Percentiles rank a stretch among this genome's conserved stretches.
phyloP scores from a whole-genome alignment of 2,329 filamentous ascomycete species.

The Colletotrichum sp. region DNA sequence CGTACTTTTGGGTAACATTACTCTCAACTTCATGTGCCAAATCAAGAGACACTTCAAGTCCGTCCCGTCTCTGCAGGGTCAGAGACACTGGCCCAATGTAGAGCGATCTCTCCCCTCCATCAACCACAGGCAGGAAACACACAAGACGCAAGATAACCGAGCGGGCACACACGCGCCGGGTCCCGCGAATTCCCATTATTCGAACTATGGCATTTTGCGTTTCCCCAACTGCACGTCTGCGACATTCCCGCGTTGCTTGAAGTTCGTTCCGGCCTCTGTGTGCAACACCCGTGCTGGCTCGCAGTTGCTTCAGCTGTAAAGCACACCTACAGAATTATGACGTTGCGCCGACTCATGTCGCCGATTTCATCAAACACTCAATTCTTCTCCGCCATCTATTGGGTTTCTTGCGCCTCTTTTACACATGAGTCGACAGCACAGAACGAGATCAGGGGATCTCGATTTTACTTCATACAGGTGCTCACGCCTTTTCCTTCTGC shows the following conservation, averaged over 20 bases:
- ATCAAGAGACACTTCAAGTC: not conserved
- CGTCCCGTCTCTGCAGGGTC: not conserved
- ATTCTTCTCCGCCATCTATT: not conserved
- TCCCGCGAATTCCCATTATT: conserved; percentile 9
- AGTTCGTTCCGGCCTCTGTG: not conserved
- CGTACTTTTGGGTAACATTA: no score
- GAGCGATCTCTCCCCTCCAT: not conserved
- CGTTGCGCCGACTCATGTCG: not conserved
- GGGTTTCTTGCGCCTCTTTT: not conserved
- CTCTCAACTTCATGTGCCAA: not conserved
- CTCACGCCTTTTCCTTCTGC: not conserved
- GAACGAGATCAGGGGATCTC: not conserved
- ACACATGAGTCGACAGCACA: not conserved
- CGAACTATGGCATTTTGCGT: conserved; percentile 6
- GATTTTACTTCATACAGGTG: not conserved
- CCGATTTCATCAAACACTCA: not conserved
- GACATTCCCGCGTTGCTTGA: not conserved
- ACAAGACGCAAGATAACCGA: conserved; percentile 4
- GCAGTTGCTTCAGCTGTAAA: not conserved
- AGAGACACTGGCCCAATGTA: conserved; percentile 3
- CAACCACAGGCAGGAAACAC: not conserved
- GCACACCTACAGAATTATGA: not conserved
- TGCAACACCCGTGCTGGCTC: not conserved
- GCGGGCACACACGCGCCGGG: not conserved
- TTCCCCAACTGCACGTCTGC: not conserved